Base-by-base conservation (phyloP, 2,329 filamentous ascomycete genomes). In the Didymella exigua region DNA sequence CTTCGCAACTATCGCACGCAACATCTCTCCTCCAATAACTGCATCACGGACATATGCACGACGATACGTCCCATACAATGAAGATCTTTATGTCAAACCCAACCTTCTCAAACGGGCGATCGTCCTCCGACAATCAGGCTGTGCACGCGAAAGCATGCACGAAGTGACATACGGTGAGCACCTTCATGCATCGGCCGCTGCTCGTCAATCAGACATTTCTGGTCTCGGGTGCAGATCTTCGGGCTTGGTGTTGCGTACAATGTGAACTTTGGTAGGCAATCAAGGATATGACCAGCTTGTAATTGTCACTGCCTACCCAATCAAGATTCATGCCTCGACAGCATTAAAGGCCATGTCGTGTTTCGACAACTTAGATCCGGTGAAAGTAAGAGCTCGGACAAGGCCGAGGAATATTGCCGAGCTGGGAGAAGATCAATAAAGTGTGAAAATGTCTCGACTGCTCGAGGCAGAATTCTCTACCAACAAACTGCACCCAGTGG, bases 151-250 rank as follows among this genome's bases (percentile, higher is more conserved):
- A 37, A 11, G 13, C 21, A 16, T 29, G 27, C 36, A 52, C 41
- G 29, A 29, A 44, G 37, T 57, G 46, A 46, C 45, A 50, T 23
- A 13, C 23, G 43, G 43, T 58, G 50, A 54, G 31, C 40, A 55
- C 34, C 50, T 34, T 24, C 5, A 18, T 19, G 26, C 24, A 18
- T 24, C 24, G 23, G 14, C 38, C 21, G 38, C 23, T 38, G 24
- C 55, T 45, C 49, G 7, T 30, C 24, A 21, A 36, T 26, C 33
- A 49, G 16, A 37, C 4, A 5, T 31, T 31, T 23, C 14, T 5
- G 18, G 30, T 19, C 21, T 30, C 14, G 19, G 8, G 13, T 37
- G 38, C 37, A 50, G 38, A 50, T 43, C 38, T 9, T 19, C 38
- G 16, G 38, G 27, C 30, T 50, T 43, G 47, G 47, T 16, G 9